These are phyloP conservation scores for Tricholoma saponaceum DNA, from an alignment of 768 basidiomycete genomes.

Conservation along the genomic window DNA sequence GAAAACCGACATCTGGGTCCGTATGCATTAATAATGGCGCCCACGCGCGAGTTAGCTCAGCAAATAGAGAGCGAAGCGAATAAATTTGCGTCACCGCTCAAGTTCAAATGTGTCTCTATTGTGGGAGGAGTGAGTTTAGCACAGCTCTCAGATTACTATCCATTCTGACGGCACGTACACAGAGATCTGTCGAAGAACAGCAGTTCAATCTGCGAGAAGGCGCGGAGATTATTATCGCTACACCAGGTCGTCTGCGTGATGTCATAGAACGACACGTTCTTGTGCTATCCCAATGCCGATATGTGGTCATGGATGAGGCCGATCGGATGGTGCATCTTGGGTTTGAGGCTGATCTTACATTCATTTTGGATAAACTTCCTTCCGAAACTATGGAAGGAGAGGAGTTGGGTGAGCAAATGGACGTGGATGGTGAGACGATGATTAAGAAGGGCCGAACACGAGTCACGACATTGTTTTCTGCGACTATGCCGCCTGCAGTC, in stretches of 20 bases:
- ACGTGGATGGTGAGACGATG: conserved; percentile 66
- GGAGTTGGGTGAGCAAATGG: conserved; percentile 70
- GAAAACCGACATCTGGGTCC: conserved; percentile 94
- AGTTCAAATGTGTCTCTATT: conserved; percentile 94
- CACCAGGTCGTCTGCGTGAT: conserved; percentile 97
- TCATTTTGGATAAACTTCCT: conserved; percentile 92
- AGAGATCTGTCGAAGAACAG: conserved; percentile 95
- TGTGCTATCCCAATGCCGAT: conserved; percentile 94
- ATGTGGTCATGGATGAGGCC: conserved; percentile 99
- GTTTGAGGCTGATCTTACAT: conserved; percentile 91
- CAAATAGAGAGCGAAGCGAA: conserved; percentile 93
- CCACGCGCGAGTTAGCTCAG: conserved; percentile 97
- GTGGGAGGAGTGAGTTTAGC: conserved; percentile 81
- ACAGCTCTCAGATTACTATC: conserved; percentile 2
- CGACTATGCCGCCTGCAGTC: conserved; percentile 98
- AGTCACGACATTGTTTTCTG: conserved; percentile 96
- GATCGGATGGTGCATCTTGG: conserved; percentile 99
- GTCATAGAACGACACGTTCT: conserved; percentile 95
- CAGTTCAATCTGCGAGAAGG: conserved; percentile 97
- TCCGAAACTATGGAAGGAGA: conserved; percentile 86
- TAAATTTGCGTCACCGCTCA: conserved; percentile 88
- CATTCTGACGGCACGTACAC: conserved; percentile 12
- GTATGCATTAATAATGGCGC: conserved; percentile 88
- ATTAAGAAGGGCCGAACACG: conserved; percentile 75
- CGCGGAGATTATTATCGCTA: conserved; percentile 98